phyloP scores from a whole-genome alignment of 495 filamentous ascomycete genomes.

The Xylaria curta region DNA sequence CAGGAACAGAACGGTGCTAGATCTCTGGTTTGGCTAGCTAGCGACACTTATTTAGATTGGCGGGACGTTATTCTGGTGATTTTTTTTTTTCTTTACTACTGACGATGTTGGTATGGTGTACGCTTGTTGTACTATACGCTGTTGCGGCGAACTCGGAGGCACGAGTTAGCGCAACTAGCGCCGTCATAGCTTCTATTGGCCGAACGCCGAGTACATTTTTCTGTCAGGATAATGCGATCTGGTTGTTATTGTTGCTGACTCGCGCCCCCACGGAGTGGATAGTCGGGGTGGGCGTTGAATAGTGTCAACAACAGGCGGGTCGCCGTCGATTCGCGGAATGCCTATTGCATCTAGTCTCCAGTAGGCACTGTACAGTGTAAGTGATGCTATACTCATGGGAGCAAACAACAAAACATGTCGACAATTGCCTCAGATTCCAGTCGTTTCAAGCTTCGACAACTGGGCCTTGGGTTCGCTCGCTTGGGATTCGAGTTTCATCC shows the following conservation, averaged over 20 bases:
- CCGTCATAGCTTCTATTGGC: slow-evolving; percentile 1
- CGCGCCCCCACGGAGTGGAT: slow-evolving; percentile 19
- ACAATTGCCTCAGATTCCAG: not conserved
- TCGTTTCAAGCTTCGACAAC: slow-evolving; percentile 19
- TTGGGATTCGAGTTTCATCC: slow-evolving; percentile 16
- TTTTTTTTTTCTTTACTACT: not conserved
- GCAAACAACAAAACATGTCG: not conserved
- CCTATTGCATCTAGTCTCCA: not conserved
- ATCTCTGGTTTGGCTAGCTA: not conserved
- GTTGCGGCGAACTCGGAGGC: slow-evolving; percentile 2
- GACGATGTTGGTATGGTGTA: not conserved
- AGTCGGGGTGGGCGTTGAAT: slow-evolving; percentile 9
- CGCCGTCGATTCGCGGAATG: not conserved
- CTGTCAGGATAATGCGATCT: slow-evolving; percentile 1
- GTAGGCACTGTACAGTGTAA: slow-evolving; percentile 2
- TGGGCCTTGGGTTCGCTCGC: not conserved
- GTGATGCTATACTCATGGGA: not conserved
- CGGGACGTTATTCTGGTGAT: not conserved
- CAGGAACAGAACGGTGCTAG: slow-evolving; percentile 6
- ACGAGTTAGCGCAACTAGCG: slow-evolving; percentile 8
- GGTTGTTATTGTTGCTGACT: slow-evolving; percentile 16
- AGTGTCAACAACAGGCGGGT: not conserved
- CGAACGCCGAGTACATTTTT: not conserved
- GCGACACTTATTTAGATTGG: not conserved
- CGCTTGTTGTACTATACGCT: not conserved